Base-by-base conservation (phyloP, 345 rosid species). In the Abelmoschus esculentus region DNA sequence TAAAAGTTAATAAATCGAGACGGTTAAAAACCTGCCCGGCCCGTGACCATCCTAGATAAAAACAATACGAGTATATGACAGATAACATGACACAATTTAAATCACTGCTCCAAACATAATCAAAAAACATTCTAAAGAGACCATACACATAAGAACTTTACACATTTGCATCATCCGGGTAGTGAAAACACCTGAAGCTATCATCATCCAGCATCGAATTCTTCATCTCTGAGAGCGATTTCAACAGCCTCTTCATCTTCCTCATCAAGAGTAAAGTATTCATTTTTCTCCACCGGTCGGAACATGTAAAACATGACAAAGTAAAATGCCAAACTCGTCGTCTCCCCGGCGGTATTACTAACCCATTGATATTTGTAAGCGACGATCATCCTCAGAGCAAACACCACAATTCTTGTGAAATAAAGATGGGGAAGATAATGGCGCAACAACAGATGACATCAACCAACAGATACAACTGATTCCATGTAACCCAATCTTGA, bases 361-460 rank as follows among this genome's bases (percentile, higher is more conserved):
- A 91, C 99, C 99, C 99, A 95, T 83, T 90, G 93, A 60, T 86
- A 91, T 53, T 19, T 22, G 26, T 22, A 95, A 11, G 96, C 91
- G 0, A 97, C 96, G 31, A 95, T 90, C 1, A 93, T 92, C 85
- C 75, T 87, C 7, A 91, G 78, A 1, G 98, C 98, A 71, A 89
- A 85, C 72, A 91, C 99, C 22, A 90, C 99, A 44, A 91, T 95
- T 69, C 98, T 81, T 0, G 99, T 95, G 69, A 95, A 95, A 76
- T 90, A 95, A 63, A 95, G 73, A 95, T 95, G 0, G 99, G 99
- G 86, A 95, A 95, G 34, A 95, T 90, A 59, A 95, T 92, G 0
- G 98, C 98, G 32, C 98, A 90, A 61, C 99, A 95, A 65, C 99
- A 92, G 74, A 89, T 81, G 22, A 95, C 89, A 81, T 95, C 99